Evolutionary conservation across 768 basidiomycete species (phyloP).

Genomic region (Lentinus brumalis): DNA sequence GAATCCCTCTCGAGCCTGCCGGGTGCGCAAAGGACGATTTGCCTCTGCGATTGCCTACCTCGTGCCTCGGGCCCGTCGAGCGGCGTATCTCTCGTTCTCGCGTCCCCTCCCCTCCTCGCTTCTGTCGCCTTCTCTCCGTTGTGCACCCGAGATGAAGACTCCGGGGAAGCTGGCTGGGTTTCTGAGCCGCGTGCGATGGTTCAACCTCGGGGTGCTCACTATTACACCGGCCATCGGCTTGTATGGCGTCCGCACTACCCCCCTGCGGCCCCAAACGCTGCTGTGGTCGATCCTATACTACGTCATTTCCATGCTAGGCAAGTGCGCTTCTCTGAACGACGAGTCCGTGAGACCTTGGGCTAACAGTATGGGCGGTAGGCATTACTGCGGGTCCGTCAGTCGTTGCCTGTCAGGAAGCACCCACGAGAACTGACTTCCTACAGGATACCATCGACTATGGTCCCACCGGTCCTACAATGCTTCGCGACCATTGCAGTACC

Average conservation of each 20-base stretch:
- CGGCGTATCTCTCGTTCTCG: not conserved
- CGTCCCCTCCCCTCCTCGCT: not conserved
- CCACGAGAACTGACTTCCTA: not conserved
- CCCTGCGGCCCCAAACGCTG: constrained; percentile 51
- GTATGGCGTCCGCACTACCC: constrained; percentile 62
- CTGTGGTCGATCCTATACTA: constrained; percentile 73
- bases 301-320: constrained; percentile 35
- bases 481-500: constrained; percentile 46
- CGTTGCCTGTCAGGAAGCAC: not conserved
- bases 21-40: not conserved
- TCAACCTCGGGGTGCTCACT: constrained; percentile 71
- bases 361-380: not conserved
- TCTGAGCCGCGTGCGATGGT: constrained; percentile 51
- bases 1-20: not conserved
- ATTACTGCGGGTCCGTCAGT: constrained; percentile 50
- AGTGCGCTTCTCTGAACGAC: not conserved
- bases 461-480: constrained; percentile 60
- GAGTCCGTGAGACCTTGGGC: not conserved
- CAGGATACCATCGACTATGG: constrained; percentile 58
- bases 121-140: not conserved
- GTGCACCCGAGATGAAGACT: not conserved
- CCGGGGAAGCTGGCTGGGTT: not conserved
- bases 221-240: constrained; percentile 70
- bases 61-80: not conserved
- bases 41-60: constrained; percentile 2